Evolutionary conservation across 768 basidiomycete genomes (phyloP).

Genomic region (Auricularia cornea): DNA sequence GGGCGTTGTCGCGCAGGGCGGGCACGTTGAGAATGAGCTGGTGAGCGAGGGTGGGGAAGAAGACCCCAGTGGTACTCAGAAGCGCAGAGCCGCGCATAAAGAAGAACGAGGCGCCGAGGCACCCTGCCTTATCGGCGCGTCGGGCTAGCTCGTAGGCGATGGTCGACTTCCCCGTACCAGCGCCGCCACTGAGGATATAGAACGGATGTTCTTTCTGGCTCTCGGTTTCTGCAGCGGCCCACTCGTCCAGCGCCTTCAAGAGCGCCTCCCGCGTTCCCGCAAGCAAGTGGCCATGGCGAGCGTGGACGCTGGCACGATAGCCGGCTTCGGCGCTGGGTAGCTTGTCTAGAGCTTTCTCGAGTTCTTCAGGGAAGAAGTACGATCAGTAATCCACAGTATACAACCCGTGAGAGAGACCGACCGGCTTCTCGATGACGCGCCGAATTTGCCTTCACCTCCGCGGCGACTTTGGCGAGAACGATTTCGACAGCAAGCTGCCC

Average conservation of each 20-base stretch:
- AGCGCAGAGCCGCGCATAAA: background rate
- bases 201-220: background rate
- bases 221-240: background rate
- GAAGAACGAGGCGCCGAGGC: background rate
- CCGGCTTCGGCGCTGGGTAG: background rate
- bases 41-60: background rate
- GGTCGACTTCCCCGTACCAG: background rate
- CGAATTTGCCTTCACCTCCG: too few relatives aligned
- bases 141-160: background rate
- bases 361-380: too few relatives aligned
- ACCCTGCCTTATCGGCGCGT: background rate
- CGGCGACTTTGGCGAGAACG: too few relatives aligned
- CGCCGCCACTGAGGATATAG: background rate
- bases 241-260: background rate
- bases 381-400: too few relatives aligned
- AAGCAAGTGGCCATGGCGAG: background rate
- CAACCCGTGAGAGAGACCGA: too few relatives aligned
- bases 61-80: background rate
- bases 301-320: background rate
- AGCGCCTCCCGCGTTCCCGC: background rate
- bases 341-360: too few relatives aligned
- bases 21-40: background rate
- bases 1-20: background rate
- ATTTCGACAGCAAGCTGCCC: too few relatives aligned
- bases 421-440: too few relatives aligned